A percentile compares a stretch with the other conserved stretches of the same genome.
Evolutionary conservation across 2,329 filamentous ascomycete genomes (phyloP).

Genomic region (Sporothrix humicola): DNA sequence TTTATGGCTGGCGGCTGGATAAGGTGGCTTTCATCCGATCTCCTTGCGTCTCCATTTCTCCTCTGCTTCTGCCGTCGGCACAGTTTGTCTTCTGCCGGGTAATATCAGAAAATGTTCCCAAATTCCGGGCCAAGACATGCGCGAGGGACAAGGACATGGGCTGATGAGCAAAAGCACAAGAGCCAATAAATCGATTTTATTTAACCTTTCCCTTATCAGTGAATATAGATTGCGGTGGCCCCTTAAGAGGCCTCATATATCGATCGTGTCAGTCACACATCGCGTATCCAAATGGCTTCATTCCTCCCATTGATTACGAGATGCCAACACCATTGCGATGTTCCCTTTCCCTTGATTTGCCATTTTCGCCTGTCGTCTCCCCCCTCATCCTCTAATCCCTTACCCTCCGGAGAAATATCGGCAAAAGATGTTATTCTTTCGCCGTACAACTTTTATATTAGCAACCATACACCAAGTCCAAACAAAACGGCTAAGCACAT

Average conservation of each 20-base stretch:
- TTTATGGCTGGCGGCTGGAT: background rate
- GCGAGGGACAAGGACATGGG: background rate
- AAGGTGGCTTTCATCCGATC: background rate
- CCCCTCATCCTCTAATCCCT: background rate
- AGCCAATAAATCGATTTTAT: background rate
- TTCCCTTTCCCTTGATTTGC: too few relatives aligned
- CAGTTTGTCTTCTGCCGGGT: background rate
- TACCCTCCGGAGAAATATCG: constrained; percentile 5
- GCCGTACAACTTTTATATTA: too few relatives aligned
- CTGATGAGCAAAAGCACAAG: background rate
- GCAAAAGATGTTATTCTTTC: background rate
- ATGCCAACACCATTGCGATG: background rate
- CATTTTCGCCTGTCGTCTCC: too few relatives aligned
- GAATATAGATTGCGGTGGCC: background rate
- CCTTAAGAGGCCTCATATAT: background rate
- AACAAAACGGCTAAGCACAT: too few relatives aligned
- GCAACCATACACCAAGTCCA: too few relatives aligned
- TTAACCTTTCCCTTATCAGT: background rate
- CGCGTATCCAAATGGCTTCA: background rate
- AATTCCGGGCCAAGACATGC: constrained; percentile 9
- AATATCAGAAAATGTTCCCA: constrained; percentile 4
- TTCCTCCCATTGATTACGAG: constrained; percentile 1
- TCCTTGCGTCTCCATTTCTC: background rate
- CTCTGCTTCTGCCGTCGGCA: background rate
- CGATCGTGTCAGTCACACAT: background rate